Conservation (phyloP, 805 yeast species). For the Saccharomycopsis capsularis region DNA sequence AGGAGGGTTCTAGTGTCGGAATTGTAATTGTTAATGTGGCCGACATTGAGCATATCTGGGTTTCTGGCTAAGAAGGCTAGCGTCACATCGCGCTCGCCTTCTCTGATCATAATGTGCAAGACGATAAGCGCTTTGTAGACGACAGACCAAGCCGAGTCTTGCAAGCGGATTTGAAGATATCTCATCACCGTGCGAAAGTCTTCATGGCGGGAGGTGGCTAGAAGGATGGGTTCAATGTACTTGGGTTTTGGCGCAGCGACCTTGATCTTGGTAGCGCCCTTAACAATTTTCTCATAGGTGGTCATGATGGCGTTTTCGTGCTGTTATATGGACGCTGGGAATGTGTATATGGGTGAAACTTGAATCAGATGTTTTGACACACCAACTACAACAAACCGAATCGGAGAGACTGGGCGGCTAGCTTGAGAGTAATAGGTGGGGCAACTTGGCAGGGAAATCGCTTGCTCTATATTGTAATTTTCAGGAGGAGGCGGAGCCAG, state of each 20-base stretch:
- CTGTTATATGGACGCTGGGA: no score
- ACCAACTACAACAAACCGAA: no score
- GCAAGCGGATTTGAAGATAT: conserved; percentile 52
- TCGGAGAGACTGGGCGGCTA: no score
- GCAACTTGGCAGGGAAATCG: no score
- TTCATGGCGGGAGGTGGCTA: conserved; percentile 32
- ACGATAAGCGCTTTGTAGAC: conserved; percentile 82
- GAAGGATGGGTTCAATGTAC: conserved; percentile 86
- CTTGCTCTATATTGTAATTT: no score
- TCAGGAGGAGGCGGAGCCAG: no score
- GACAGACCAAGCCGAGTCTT: conserved; percentile 85
- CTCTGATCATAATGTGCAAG: conserved; percentile 84
- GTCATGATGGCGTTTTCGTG: conserved; percentile 16
- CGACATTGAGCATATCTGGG: conserved; percentile 44
- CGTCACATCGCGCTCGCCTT: conserved; percentile 77
- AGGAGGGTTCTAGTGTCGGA: conserved; percentile 54
- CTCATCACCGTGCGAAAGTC: conserved; percentile 65
- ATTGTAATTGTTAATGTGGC: conserved; percentile 29
- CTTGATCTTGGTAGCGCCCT: conserved; percentile 69
- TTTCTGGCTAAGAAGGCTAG: conserved; percentile 49
- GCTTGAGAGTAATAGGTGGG: no score
- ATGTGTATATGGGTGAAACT: no score
- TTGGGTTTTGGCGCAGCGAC: conserved; percentile 98
- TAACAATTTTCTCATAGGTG: conserved; percentile 21
- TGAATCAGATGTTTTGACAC: no score